A percentile compares a stretch with the other conserved stretches of the same genome.
Evolutionary conservation across 2,329 filamentous ascomycete genomes (phyloP).

Genomic region (Cladosporium sp.): DNA sequence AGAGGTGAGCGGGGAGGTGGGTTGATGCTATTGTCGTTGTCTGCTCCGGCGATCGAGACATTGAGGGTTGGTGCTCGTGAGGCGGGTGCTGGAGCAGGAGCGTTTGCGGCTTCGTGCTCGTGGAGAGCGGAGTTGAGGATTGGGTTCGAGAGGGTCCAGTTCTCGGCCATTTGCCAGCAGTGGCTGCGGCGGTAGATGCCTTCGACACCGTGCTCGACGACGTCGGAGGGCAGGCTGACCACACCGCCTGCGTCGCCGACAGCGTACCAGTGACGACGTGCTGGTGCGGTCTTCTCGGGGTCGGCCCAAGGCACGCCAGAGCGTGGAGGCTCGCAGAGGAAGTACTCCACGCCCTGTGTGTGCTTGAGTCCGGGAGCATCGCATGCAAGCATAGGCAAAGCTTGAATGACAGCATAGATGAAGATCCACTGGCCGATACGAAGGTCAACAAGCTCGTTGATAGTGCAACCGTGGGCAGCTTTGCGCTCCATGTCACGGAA

Average conservation of each 20-base stretch:
- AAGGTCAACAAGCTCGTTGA: slow-evolving; percentile 69
- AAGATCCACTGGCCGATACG: slow-evolving; percentile 80
- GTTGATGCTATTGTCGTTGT: not conserved
- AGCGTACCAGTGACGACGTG: slow-evolving; percentile 70
- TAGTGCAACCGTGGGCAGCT: slow-evolving; percentile 64
- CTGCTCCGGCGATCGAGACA: not conserved
- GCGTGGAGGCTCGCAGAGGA: slow-evolving; percentile 74
- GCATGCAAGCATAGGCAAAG: slow-evolving; percentile 73
- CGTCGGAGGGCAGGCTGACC: slow-evolving; percentile 63
- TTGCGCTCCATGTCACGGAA: slow-evolving; percentile 73
- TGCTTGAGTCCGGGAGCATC: slow-evolving; percentile 71
- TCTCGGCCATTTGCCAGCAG: slow-evolving; percentile 66
- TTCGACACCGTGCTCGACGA: slow-evolving; percentile 68
- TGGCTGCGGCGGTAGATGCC: slow-evolving; percentile 69
- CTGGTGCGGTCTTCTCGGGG: slow-evolving; percentile 57
- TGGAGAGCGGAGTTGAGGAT: slow-evolving; percentile 36
- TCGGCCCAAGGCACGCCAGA: slow-evolving; percentile 71
- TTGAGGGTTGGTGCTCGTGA: slow-evolving; percentile 21
- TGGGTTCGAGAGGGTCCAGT: slow-evolving; percentile 56
- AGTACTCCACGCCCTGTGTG: slow-evolving; percentile 76
- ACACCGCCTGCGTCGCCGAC: slow-evolving; percentile 67
- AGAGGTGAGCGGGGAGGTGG: not conserved
- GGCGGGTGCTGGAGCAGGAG: not conserved
- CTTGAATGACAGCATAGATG: slow-evolving; percentile 75
- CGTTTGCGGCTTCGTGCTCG: slow-evolving; percentile 32